These are phyloP conservation scores for Hypericum perforatum DNA, from an alignment of 345 rosid genomes.

Conservation along the genomic window DNA sequence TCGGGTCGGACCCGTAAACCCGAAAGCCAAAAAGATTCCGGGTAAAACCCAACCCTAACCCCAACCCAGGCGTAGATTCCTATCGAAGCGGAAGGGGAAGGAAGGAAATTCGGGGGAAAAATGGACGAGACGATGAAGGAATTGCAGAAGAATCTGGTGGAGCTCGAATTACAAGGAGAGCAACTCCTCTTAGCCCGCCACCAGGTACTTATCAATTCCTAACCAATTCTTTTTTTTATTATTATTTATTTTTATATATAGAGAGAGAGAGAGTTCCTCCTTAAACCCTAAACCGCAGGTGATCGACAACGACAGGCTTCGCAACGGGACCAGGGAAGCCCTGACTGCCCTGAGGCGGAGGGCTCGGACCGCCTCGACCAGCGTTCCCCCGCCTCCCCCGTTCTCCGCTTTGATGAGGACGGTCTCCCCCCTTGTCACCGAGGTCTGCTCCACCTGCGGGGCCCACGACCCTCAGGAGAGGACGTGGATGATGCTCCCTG, in stretches of 20 bases:
- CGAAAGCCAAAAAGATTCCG: too few species aligned
- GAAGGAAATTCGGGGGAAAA: neutral
- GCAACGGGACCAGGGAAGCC: constrained; percentile 77
- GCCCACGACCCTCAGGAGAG: constrained; percentile 52
- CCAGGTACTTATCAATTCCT: constrained; percentile 34
- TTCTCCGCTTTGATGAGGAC: constrained; percentile 79
- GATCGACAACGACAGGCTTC: constrained; percentile 60
- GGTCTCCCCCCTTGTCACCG: constrained; percentile 50
- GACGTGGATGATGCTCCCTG: constrained; percentile 79
- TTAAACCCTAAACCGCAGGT: constrained; percentile 25
- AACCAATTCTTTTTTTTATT: neutral
- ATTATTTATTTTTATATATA: too few species aligned
- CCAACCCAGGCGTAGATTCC: too few species aligned
- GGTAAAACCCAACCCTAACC: too few species aligned
- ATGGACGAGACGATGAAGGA: constrained; percentile 58
- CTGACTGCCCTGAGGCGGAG: constrained; percentile 66
- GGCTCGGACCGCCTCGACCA: constrained; percentile 66
- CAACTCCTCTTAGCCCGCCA: constrained; percentile 46
- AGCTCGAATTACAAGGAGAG: constrained; percentile 73
- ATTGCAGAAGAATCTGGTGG: constrained; percentile 32
- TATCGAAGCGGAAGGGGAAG: too few species aligned
- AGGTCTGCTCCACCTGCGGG: constrained; percentile 75
- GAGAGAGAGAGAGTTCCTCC: neutral
- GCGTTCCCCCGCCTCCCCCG: constrained; percentile 50
- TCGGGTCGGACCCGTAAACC: too few species aligned